Evolutionary conservation across 768 basidiomycete species (phyloP).

Genomic region (Leccinum boreale): DNA sequence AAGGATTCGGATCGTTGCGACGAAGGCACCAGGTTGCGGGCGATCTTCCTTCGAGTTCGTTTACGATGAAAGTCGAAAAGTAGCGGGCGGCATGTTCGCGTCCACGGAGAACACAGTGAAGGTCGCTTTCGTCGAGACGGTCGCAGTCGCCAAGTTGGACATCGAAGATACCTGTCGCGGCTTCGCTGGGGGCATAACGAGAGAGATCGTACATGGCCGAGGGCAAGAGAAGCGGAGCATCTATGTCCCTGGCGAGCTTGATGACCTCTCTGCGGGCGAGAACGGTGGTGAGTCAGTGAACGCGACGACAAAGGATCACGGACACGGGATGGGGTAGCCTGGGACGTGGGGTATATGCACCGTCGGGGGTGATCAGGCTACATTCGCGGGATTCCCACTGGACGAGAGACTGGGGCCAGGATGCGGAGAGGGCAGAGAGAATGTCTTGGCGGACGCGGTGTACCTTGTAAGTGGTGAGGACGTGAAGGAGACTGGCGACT

Average conservation of each 20-base stretch:
- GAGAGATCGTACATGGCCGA: constrained; percentile 81
- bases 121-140: constrained; percentile 44
- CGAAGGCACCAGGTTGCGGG: constrained; percentile 49
- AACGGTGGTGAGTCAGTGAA: constrained; percentile 7
- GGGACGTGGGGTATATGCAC: constrained; percentile 54
- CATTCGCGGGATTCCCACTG: constrained; percentile 69
- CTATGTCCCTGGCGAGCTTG: constrained; percentile 57
- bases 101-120: constrained; percentile 60
- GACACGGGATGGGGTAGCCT: constrained; percentile 68
- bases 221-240: constrained; percentile 58
- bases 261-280: constrained; percentile 51
- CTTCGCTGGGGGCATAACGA: constrained; percentile 60
- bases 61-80: constrained; percentile 74
- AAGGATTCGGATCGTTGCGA: constrained; percentile 43
- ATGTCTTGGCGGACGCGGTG: constrained; percentile 55
- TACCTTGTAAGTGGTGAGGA: constrained; percentile 64
- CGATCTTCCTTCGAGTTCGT: constrained; percentile 65
- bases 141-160: constrained; percentile 38
- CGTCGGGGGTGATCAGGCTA: constrained; percentile 46
- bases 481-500: constrained; percentile 54
- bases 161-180: constrained; percentile 49
- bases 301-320: constrained; percentile 22
- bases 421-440: constrained; percentile 45
- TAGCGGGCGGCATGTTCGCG: constrained; percentile 72
- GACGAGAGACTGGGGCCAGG: constrained; percentile 61